phyloP scores from a whole-genome alignment of 2,329 filamentous ascomycete species.

The Thelonectria olida region DNA sequence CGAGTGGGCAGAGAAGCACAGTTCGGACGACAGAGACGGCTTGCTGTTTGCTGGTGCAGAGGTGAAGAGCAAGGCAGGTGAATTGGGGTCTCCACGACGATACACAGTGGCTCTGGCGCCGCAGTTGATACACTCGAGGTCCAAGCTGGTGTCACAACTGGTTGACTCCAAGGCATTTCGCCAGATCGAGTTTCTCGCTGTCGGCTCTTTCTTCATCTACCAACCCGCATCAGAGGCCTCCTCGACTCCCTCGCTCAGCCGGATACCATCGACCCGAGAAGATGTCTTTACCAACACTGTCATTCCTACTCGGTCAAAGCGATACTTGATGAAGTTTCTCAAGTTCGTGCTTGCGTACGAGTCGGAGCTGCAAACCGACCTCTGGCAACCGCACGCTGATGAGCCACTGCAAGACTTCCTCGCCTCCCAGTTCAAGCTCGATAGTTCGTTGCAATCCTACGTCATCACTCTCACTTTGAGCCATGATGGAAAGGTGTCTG shows the following conservation, averaged over 20 bases:
- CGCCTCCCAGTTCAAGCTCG: conserved; percentile 70
- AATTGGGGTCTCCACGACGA: conserved; percentile 71
- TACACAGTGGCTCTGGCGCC: conserved; percentile 88
- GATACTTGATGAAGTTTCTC: conserved; percentile 90
- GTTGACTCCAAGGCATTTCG: conserved; percentile 90
- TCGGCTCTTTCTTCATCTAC: conserved; percentile 91
- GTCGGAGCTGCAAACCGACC: conserved; percentile 59
- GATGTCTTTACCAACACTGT: conserved; percentile 85
- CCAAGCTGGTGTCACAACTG: conserved; percentile 78
- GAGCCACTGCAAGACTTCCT: conserved; percentile 68
- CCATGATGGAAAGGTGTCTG: conserved; percentile 69
- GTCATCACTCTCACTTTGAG: conserved; percentile 77
- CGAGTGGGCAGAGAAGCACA: conserved; percentile 68
- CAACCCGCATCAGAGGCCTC: conserved; percentile 47
- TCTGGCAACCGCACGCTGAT: conserved; percentile 67
- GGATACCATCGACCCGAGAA: conserved; percentile 88
- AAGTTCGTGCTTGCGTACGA: conserved; percentile 84
- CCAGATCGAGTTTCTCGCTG: conserved; percentile 91
- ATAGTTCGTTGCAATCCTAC: conserved; percentile 71
- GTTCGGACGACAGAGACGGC: conserved; percentile 30
- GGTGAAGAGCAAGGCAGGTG: conserved; percentile 50
- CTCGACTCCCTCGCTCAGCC: conserved; percentile 59
- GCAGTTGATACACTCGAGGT: conserved; percentile 86
- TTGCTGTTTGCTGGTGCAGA: conserved; percentile 41
- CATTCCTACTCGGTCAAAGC: conserved; percentile 83